These are phyloP conservation scores for Talaromyces sp. DNA, from an alignment of 2,329 filamentous ascomycete species.

Conservation along the genomic window DNA sequence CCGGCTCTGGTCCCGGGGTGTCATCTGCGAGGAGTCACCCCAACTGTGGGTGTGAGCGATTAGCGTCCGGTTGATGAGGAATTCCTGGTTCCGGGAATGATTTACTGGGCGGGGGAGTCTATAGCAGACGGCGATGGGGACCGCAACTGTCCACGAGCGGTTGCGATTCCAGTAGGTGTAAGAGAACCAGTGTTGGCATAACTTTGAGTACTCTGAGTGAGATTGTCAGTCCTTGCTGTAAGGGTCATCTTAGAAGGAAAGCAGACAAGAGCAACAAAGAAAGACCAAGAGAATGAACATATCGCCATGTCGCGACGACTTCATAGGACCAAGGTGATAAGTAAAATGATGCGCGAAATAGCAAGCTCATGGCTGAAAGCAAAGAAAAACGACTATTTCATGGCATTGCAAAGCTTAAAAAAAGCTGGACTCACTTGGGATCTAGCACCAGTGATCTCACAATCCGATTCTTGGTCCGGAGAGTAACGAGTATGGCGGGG, in stretches of 20 bases:
- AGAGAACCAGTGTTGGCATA: constrained; percentile 18
- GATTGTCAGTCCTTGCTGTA: constrained; percentile 6
- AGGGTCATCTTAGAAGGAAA: background rate
- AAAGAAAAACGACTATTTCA: too few species aligned
- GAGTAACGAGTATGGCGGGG: background rate
- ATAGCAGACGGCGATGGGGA: constrained; percentile 9
- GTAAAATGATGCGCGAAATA: too few species aligned
- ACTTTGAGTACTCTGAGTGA: constrained; percentile 18
- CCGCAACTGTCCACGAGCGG: constrained; percentile 17
- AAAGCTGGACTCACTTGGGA: constrained; percentile 6
- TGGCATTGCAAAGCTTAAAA: background rate
- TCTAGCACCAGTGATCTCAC: background rate
- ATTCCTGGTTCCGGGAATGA: too few species aligned
- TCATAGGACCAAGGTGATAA: too few species aligned
- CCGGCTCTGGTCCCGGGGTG: constrained; percentile 8
- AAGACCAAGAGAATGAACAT: background rate
- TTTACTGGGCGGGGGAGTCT: constrained; percentile 18
- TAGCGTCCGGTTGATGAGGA: too few species aligned
- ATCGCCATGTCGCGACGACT: too few species aligned
- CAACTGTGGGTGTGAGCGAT: constrained; percentile 11
- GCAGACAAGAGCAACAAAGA: background rate
- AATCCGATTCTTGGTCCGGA: background rate
- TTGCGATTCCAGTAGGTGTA: constrained; percentile 12
- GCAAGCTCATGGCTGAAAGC: too few species aligned
- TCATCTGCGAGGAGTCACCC: constrained; percentile 21